Evolutionary conservation across 1,284 basidiomycete species (phyloP), one percentile per base, ranked within the genome.

Genomic region (Apiotrichum veenhuisii): DNA sequence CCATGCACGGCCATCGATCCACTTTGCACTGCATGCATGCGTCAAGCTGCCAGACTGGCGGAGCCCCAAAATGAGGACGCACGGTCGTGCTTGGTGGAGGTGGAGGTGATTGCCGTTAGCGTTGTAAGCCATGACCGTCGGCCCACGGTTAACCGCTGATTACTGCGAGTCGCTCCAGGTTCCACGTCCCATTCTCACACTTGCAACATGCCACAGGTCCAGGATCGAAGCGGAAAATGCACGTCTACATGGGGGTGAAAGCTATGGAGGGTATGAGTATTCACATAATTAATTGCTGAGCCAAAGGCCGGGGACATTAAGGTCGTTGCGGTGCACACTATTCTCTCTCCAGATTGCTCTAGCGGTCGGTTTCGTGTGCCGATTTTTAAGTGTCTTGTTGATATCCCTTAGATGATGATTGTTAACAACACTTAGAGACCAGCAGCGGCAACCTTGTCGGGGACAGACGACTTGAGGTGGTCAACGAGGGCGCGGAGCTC

Each of bases 401-500:
- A 11, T 20, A 41, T 41, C n/a, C 10, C n/a, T 20, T 20, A 22
- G 5, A 20, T 46, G 17, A 42, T 20, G n/a, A n/a, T n/a, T n/a
- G n/a, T 23, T 42, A 20, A 23, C 20, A 17, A 12, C 30, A 15
- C 26, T 55, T 63, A 59, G 57, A 77, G 71, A 27, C 75, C 75
- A 33, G 70, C 75, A 34, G 72, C 71, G 5, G 69, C 66, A 34
- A 75, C 71, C 67, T 77, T 73, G 55, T 77, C 73, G n/a, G 75
- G 75, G 42, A 75, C 67, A 56, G 72, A 66, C 34, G 65, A 59
- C 62, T 72, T 89, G 73, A 99, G 80, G 61, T 85, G 84, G 43
- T 81, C 80, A 59, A 98, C 80, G 49, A 98, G 82, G 41, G 84
- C 81, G 58, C 91, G 84, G 64, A 97, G 78, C 74, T 90, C 84